Evolutionary conservation across 805 yeast genomes (phyloP).

Genomic region (Candida tibetensis): DNA sequence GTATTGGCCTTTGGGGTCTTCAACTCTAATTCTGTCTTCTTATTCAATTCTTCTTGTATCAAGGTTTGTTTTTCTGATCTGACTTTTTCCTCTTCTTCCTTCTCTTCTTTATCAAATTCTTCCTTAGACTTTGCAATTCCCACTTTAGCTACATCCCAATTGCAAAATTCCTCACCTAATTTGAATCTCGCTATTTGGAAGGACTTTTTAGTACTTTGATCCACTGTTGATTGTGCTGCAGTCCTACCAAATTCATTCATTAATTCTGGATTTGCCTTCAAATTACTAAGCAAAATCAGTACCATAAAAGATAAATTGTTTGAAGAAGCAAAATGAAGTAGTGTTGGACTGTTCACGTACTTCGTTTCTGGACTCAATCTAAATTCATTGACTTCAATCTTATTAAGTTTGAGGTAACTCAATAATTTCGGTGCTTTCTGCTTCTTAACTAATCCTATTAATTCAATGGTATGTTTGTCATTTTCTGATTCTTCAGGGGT

Average conservation of each 20-base stretch:
- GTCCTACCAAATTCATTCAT: slow-evolving; percentile 55
- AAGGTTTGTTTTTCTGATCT: slow-evolving; percentile 37
- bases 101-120: slow-evolving; percentile 46
- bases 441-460: slow-evolving; percentile 59
- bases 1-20: slow-evolving; percentile 30
- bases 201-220: slow-evolving; percentile 43
- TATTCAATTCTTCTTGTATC: slow-evolving; percentile 45
- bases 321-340: slow-evolving; percentile 75
- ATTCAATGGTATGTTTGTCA: slow-evolving; percentile 56
- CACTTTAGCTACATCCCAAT: slow-evolving; percentile 70
- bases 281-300: slow-evolving; percentile 53
- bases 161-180: slow-evolving; percentile 65
- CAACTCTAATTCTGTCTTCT: slow-evolving; percentile 39
- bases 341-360: slow-evolving; percentile 61
- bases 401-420: slow-evolving; percentile 57
- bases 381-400: slow-evolving; percentile 48
- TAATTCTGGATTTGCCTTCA: slow-evolving; percentile 70
- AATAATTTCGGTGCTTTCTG: slow-evolving; percentile 75
- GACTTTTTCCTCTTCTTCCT: slow-evolving; percentile 32
- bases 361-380: slow-evolving; percentile 52
- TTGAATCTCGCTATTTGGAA: slow-evolving; percentile 67
- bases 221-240: slow-evolving; percentile 63
- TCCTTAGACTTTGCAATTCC: slow-evolving; percentile 59
- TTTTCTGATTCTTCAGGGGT: slow-evolving; percentile 12
- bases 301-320: slow-evolving; percentile 68